Conservation (phyloP, 352 stramenopile genomes). For the Phytophthora boehmeriae region DNA sequence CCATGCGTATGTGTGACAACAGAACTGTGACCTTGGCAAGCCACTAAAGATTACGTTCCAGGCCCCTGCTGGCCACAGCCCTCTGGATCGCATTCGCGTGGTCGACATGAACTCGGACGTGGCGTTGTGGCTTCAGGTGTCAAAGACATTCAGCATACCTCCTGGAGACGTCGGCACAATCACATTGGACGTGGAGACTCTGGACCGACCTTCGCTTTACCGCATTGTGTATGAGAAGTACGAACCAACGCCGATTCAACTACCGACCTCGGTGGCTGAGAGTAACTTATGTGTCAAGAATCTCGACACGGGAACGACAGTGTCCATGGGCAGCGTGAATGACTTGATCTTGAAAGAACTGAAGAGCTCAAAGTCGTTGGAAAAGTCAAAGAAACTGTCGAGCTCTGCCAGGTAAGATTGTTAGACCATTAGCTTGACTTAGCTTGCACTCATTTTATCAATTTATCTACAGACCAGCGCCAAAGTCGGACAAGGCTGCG, state of each 20-base stretch:
- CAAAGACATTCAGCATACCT: constrained; percentile 83
- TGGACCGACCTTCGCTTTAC: constrained; percentile 81
- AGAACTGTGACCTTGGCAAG: constrained; percentile 85
- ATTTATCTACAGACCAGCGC: constrained; percentile 42
- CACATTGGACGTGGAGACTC: constrained; percentile 81
- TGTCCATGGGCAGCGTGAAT: constrained; percentile 81
- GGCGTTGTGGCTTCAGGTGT: constrained; percentile 84
- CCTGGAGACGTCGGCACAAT: constrained; percentile 80
- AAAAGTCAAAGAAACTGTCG: constrained; percentile 62
- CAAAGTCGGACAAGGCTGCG: constrained; percentile 55
- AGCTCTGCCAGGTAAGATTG: constrained; percentile 59
- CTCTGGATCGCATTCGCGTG: constrained; percentile 80
- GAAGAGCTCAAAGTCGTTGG: constrained; percentile 51
- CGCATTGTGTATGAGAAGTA: constrained; percentile 91
- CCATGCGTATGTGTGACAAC: constrained; percentile 5
- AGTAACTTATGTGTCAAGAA: constrained; percentile 83
- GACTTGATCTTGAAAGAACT: constrained; percentile 79
- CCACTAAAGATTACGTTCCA: constrained; percentile 81
- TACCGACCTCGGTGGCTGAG: constrained; percentile 60
- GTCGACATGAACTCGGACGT: constrained; percentile 88
- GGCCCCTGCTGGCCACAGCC: constrained; percentile 68
- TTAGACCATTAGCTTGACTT: not conserved
- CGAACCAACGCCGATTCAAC: constrained; percentile 66
- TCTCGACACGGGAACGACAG: constrained; percentile 76
- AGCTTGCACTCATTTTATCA: constrained; percentile 9